Conservation (phyloP, 805 yeast genomes). For the Yamadazyma nakazawae region DNA sequence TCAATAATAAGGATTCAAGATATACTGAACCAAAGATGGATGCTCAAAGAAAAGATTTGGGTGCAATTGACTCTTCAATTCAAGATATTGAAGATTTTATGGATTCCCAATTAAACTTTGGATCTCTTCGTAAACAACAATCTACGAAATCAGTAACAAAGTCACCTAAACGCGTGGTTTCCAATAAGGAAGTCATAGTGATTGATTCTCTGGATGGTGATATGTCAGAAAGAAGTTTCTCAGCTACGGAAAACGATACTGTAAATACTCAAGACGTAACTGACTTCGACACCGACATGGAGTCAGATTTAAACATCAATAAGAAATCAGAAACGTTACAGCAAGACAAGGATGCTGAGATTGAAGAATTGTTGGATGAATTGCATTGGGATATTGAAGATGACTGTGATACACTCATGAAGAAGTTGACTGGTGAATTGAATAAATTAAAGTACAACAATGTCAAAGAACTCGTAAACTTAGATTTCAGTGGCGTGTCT, state of each 20-base stretch:
- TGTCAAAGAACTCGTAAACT: conserved; percentile 43
- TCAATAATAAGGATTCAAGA: too few species aligned
- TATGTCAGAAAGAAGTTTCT: conserved; percentile 13
- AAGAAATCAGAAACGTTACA: conserved; percentile 11
- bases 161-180: not conserved
- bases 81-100: conserved; percentile 40
- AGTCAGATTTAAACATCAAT: conserved; percentile 16
- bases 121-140: not conserved
- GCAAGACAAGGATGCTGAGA: conserved; percentile 38
- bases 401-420: conserved; percentile 55
- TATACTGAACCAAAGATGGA: too few species aligned
- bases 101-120: conserved; percentile 30
- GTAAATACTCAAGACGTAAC: conserved; percentile 6
- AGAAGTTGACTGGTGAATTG: conserved; percentile 56
- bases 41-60: conserved; percentile 5
- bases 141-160: not conserved
- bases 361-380: conserved; percentile 71
- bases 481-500: conserved; percentile 34
- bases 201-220: conserved; percentile 14
- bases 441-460: conserved; percentile 60
- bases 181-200: conserved; percentile 5
- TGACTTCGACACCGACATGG: conserved; percentile 7
- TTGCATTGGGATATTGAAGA: conserved; percentile 73
- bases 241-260: conserved; percentile 11
- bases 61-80: conserved; percentile 31